phyloP scores from a whole-genome alignment of 305 asterid genomes.

The Fraxinus xanthoxyloides region DNA sequence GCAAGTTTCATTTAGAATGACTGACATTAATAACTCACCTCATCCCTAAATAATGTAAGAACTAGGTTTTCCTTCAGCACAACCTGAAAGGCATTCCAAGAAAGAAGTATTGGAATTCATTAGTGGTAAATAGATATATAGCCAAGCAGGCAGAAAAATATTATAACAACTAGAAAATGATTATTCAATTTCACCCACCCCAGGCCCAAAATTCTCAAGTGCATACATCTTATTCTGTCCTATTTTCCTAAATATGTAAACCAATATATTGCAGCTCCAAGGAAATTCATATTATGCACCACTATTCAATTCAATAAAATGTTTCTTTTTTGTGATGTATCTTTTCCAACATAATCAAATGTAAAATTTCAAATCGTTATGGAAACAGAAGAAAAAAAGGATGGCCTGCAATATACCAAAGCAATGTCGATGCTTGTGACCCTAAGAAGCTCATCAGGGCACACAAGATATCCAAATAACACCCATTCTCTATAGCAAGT shows the following conservation, averaged over 20 bases:
- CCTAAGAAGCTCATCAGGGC: slow-evolving; percentile 98
- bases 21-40: slow-evolving; percentile 55
- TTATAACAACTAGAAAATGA: not conserved
- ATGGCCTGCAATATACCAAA: slow-evolving; percentile 52
- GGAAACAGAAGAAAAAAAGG: slow-evolving; percentile 24
- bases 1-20: slow-evolving; percentile 9
- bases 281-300: slow-evolving; percentile 17
- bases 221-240: not conserved
- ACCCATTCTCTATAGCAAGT: slow-evolving; percentile 91
- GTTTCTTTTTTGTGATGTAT: not conserved
- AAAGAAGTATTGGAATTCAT: slow-evolving; percentile 25
- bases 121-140: slow-evolving; percentile 16
- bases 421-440: slow-evolving; percentile 99
- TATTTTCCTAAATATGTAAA: not conserved
- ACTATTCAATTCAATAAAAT: not conserved
- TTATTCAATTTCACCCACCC: not conserved
- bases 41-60: slow-evolving; percentile 85
- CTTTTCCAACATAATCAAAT: not conserved
- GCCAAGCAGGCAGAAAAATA: not conserved
- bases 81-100: slow-evolving; percentile 55
- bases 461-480: slow-evolving; percentile 92
- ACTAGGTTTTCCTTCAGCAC: slow-evolving; percentile 96
- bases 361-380: slow-evolving; percentile 11
- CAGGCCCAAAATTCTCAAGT: not conserved
- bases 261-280: slow-evolving; percentile 23